Evolutionary conservation across 106 monocot genomes (phyloP), one percentile per base, ranked within the genome.

Genomic region (Acanthochlamys bracteata): DNA sequence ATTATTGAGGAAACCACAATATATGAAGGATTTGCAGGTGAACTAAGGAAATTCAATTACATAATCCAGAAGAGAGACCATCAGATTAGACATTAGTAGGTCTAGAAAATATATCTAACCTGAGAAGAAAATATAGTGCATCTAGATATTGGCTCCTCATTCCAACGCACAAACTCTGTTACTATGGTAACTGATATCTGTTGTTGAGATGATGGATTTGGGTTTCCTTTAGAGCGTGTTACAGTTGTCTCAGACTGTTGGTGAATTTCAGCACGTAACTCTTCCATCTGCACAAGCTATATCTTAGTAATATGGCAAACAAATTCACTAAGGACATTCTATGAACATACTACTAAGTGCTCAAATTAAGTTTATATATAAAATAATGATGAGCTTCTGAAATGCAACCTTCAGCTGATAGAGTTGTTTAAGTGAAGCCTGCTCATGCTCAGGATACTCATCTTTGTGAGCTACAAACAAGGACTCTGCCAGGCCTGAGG

Each of bases 131-230:
- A 73, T 52, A 89, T 67, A 73, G 84, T 85, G 78, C 98, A 99
- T 73, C 98, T 82, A 62, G 89, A 83, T 52, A 99, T 79, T 61
- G 92, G 92, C 64, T 99, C 98, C 63, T 99, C 98, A 77, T 92
- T n/a, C 98, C 98, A 99, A 17, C 92, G 88, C 24, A 92, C 92
- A 77, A 99, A 92, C 58, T 99, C 98, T 69, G 98, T 89, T 47
- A 89, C 92, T 62, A 99, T 59, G 66, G 92, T 89, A 42, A 99
- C 92, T 69, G 92, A 92, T 77, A 99, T 92, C 73, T 99, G 98
- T 42, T 92, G 85, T 24, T 88, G 83, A 15, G 73, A 57, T 58
- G 85, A 66, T 46, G 77, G 60, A 49, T 24, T 75, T 46, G 79
- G 47, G 46, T 83, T 39, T 64, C 75, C 59, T 82, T 89, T 92